These are phyloP conservation scores for Tinospora cordifolia DNA, from an alignment of 164 flowering plant species.

Conservation along the genomic window DNA sequence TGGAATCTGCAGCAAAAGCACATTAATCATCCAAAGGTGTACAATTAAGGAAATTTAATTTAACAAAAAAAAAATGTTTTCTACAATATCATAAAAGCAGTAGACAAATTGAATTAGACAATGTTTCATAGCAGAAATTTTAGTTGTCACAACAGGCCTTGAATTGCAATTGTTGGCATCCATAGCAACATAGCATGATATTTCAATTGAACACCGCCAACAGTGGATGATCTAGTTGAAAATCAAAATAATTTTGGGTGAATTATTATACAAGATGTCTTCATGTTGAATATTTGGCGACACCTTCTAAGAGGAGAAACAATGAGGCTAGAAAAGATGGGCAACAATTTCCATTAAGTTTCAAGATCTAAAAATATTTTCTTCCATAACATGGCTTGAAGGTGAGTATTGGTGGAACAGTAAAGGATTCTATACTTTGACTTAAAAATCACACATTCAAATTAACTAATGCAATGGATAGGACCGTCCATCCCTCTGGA, in stretches of 20 bases:
- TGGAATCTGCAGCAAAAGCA: slow-evolving; percentile 46
- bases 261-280: no score
- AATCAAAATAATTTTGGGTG: no score
- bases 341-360: not conserved
- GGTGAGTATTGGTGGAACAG: no score
- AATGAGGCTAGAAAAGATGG: not conserved
- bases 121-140: no score
- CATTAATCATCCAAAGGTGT: not conserved
- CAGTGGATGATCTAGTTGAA: no score
- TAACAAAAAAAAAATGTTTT: not conserved
- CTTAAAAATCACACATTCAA: no score
- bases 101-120: not conserved
- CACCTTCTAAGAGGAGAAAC: no score
- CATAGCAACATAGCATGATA: not conserved
- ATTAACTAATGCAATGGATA: no score
- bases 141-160: not conserved
- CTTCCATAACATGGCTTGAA: no score
- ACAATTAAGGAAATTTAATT: not conserved
- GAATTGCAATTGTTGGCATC: not conserved
- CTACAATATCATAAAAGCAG: not conserved
- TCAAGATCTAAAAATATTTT: not conserved
- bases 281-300: no score
- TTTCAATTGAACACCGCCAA: no score
- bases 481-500: not conserved
- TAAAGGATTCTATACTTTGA: no score